Evolutionary conservation across 768 basidiomycete species (phyloP), one percentile per base, ranked within the genome.

Genomic region (Termitomyces heimii): DNA sequence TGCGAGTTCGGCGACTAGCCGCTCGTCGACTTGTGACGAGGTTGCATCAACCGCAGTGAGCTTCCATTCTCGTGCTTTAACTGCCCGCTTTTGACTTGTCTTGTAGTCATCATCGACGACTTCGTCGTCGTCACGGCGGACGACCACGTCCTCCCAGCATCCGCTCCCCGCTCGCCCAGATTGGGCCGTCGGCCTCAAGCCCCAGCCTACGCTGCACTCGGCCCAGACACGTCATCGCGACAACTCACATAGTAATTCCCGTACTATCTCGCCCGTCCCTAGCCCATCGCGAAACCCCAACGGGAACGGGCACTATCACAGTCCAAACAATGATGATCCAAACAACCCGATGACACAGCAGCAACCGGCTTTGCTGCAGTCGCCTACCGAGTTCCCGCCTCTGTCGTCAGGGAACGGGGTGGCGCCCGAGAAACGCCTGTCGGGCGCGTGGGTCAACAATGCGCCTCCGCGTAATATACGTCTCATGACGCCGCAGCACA

Each of bases 161-260:
- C 92, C 91, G 14, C 77, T 94, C 39, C 92, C 92, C 4, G 74
- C 89, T 2, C 79, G 92, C 56, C 92, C 92, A 40, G 92, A 94
- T 68, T 94, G 92, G 92, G 91, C 92, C 18, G 88, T 93, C 4
- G 89, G 89, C 16, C 75, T 93, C 34, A 90, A 87, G 67, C 82
- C 89, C 0, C 86, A 89, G 58, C 84, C 86, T 29, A 88, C 83
- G 13, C 69, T 88, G 28, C 81, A 88, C 61, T 46, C 78, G 31
- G 71, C 79, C 1, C 73, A 73, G 28, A 58, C 71, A 24, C 78
- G 84, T 10, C 81, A 84, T 65, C 82, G 82, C 57, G 83, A 86
- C 48, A 76, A 78, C 59, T 69, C 71, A 10, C 64, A 65, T 56
- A 63, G 56, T 57, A 76, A 64, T 62, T 73, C 72, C 39, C 77